Percentiles rank a stretch among this genome's conserved stretches.
phyloP scores from a whole-genome alignment of 2,329 filamentous ascomycete genomes.

The Fusarium paranaense region DNA sequence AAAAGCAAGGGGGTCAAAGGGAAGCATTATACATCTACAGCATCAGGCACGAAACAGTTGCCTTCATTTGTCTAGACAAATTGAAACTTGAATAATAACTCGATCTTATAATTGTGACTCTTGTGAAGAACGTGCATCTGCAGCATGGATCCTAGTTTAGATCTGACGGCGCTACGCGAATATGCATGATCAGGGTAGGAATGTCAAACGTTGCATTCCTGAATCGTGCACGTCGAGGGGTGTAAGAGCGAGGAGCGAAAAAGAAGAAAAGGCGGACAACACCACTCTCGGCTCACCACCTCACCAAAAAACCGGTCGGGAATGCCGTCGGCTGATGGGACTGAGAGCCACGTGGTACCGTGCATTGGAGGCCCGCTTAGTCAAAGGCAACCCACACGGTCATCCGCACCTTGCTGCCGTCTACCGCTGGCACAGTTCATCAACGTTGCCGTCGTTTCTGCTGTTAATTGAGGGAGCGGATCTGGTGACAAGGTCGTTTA shows the following conservation, averaged over 20 bases:
- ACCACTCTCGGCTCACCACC: constrained; percentile 21
- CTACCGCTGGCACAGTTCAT: background rate
- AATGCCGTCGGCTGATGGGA: constrained; percentile 21
- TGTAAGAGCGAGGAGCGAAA: background rate
- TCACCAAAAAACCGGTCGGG: constrained; percentile 1
- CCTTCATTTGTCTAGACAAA: constrained; percentile 20
- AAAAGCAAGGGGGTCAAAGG: constrained; percentile 17
- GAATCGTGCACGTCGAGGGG: background rate
- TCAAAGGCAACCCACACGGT: background rate
- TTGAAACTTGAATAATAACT: constrained; percentile 5
- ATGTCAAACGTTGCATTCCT: background rate
- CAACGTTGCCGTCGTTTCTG: background rate
- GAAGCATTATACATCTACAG: constrained; percentile 29
- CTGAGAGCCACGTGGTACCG: constrained; percentile 23
- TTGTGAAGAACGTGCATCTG: background rate
- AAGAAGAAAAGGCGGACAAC: constrained; percentile 5
- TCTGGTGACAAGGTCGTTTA: background rate
- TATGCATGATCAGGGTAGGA: background rate
- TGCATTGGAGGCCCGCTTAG: constrained; percentile 9
- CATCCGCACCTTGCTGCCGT: background rate
- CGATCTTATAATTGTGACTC: background rate
- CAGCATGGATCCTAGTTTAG: constrained; percentile 7
- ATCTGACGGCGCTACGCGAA: background rate
- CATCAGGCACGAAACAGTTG: constrained; percentile 10
- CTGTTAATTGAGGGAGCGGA: background rate